Percentiles rank a stretch among this genome's conserved stretches.
Conservation (phyloP, 345 rosid genomes). For the Brassica incana region DNA sequence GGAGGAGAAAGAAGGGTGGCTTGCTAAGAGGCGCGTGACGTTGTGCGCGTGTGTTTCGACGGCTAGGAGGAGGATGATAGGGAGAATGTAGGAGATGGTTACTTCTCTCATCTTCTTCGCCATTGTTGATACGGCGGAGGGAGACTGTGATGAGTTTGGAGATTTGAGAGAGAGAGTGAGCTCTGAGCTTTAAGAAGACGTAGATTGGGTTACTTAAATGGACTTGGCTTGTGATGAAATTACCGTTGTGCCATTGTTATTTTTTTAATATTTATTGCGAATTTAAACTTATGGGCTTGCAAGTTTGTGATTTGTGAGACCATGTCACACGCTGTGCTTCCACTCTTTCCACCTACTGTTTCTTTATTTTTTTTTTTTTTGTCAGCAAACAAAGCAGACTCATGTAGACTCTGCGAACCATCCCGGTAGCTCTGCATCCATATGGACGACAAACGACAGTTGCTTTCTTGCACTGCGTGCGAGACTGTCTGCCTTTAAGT, state of each 20-base stretch:
- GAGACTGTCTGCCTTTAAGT: too few relatives aligned
- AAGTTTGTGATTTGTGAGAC: neutral
- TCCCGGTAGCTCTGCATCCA: too few relatives aligned
- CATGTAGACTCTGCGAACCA: too few relatives aligned
- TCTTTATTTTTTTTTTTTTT: neutral
- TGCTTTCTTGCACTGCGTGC: too few relatives aligned
- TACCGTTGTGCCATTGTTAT: conserved; percentile 17
- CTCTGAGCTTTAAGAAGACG: conserved; percentile 13
- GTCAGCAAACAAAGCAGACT: too few relatives aligned
- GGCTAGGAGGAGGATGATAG: conserved; percentile 36
- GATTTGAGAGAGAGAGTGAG: conserved; percentile 11
- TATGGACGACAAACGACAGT: too few relatives aligned
- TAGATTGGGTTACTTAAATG: conserved; percentile 25
- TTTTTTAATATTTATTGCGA: conserved; percentile 7
- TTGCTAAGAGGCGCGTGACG: conserved; percentile 66
- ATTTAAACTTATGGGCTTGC: conserved; percentile 23
- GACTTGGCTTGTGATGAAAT: conserved; percentile 13
- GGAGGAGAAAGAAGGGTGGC: conserved; percentile 74
- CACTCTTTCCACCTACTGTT: conserved; percentile 14
- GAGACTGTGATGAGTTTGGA: neutral
- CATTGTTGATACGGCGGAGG: conserved; percentile 27
- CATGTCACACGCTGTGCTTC: conserved; percentile 9
- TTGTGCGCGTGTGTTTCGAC: conserved; percentile 57
- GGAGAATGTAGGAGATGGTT: conserved; percentile 33
- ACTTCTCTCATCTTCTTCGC: conserved; percentile 28